Evolutionary conservation across 176 grass and related monocot genomes (phyloP).

Genomic region (Triticum monococcum): DNA sequence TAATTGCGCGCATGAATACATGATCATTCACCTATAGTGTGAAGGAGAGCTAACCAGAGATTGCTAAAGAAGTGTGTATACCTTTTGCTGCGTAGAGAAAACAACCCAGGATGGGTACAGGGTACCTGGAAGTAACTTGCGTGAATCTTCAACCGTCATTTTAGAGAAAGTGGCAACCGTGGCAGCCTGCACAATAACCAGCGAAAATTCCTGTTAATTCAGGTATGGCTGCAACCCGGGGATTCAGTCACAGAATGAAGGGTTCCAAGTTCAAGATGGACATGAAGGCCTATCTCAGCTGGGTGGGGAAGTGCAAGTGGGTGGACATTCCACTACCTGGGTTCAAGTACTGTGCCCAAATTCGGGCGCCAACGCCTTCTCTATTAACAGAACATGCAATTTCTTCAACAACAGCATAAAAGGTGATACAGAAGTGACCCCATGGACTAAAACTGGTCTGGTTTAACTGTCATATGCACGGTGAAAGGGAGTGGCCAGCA

Average conservation of each 20-base stretch:
- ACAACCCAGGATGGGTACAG: conserved; percentile 96
- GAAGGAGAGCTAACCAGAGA: conserved; percentile 10
- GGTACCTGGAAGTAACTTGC: conserved; percentile 70
- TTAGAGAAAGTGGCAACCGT: conserved; percentile 79
- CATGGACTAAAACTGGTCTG: not conserved
- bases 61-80: conserved; percentile 22
- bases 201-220: not conserved
- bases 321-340: not conserved
- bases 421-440: not conserved
- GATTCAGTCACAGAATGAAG: not conserved
- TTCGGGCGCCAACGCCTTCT: not conserved
- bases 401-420: not conserved
- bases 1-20: conserved; percentile 19
- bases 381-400: not conserved
- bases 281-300: not conserved
- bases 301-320: not conserved
- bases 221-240: not conserved
- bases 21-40: not conserved
- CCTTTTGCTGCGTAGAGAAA: conserved; percentile 84
- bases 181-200: conserved; percentile 63
- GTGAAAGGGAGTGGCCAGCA: not conserved
- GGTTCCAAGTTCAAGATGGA: not conserved
- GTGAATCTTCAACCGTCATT: conserved; percentile 89
- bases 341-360: not conserved
- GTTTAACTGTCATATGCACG: not conserved